Evolutionary conservation across 2,329 filamentous ascomycete species (phyloP), one percentile per base, ranked within the genome.

Genomic region (Diaporthe helianthi): DNA sequence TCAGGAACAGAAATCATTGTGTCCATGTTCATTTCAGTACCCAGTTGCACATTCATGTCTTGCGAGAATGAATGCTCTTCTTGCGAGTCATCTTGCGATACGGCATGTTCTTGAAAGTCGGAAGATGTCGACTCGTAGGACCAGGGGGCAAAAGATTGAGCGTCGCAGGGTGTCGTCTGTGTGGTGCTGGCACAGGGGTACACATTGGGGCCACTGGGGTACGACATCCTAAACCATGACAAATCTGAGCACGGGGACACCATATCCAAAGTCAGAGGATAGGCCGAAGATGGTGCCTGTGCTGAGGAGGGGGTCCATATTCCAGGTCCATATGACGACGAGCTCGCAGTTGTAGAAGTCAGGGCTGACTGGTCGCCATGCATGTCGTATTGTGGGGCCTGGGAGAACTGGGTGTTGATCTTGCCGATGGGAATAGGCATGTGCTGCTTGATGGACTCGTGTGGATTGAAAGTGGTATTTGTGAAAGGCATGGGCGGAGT

Each of bases 401-500:
- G 12, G 36, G 4, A 6, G 13, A 38, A 5, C 4, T 63, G 26
- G 24, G 41, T 63, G 29, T 10, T 19, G 24, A 49, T 47, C 15
- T 29, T 29, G 8, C 15, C 22, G 2, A 24, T 6, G 10, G 17
- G 4, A 17, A 24, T 7, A 12, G 9, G 15, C 10, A 13, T 63
- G 17, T 33, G 22, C 12, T 19, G 10, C 12, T 49, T n/a, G 44
- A 1, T 24, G 41, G 13, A 33, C 9, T 19, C 10, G 4, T n/a
- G 17, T 6, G 26, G 2, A 22, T 24, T n/a, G 19, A 12, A 22
- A 2, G 5, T 26, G 22, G 7, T 13, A 24, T 19, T 24, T 0
- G 13, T 0, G 2, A 26, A 19, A 10, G 13, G 15, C 7, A 12
- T 41, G n/a, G 22, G 2, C 0, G 13, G 1, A 8, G 13, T 10